Evolutionary conservation across 129 eudicot genomes (phyloP), one percentile per base, ranked within the genome.

Genomic region (Chrysanthemum makinoi): DNA sequence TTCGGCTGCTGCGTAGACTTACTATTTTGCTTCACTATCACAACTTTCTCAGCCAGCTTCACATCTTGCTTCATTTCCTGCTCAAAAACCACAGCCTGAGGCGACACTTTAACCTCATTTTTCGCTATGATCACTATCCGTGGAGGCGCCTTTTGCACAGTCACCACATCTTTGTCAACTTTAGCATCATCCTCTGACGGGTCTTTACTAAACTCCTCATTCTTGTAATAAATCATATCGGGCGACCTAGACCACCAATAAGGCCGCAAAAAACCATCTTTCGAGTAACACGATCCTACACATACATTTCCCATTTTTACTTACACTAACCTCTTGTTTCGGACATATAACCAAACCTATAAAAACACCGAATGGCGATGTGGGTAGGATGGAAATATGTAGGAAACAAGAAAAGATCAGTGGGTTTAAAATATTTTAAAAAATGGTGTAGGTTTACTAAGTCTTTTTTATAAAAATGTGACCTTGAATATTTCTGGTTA

Each of bases 241-340:
- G 82, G 81, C 26, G 87, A 77, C 52, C 76, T 75, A 70, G 85
- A 68, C 90, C 83, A 80, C 86, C 83, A 82, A 6, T 77, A 48
- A 12, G 86, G 62, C 53, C 78, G 35, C 5, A 85, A 76, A 15
- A 76, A 74, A 43, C 87, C 89, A 72, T 76, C 83, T 73, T 84
- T 26, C 53, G 64, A 60, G 80, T 75, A 73, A 77, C 89, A 78
- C 18, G 81, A 64, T 53, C 82, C 80, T 54, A 85, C 84, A 72
- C 97, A 78, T 62, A 76, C 82, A 72, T 87, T 87, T 66, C 97
- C 97, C 97, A 90, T 72, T 17, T 43, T 39, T 39, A 39, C 46
- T 39, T 0, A 7, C 46, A 39, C 46, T 39, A 39, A 66, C 50
- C 50, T 69, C 53, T 57, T 54, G 17, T 35, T 6, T 5, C 15